A percentile compares a stretch with the other conserved stretches of the same genome.
Evolutionary conservation across 2,329 filamentous ascomycete genomes (phyloP).

Genomic region (Phaeosphaeria sp.): DNA sequence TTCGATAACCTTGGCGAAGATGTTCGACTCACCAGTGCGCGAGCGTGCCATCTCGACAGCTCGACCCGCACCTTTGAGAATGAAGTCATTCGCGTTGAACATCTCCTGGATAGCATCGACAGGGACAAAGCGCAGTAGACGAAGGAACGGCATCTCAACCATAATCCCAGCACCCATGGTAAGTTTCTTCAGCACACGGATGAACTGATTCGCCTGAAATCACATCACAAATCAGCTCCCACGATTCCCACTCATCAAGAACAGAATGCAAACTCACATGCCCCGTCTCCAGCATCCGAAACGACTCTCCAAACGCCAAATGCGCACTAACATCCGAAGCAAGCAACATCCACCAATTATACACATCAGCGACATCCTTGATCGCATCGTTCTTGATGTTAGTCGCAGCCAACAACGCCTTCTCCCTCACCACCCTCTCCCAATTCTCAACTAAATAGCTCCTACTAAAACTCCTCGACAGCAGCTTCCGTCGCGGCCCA

Average conservation of each 20-base stretch:
- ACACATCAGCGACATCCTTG: conserved; percentile 37
- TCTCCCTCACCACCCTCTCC: conserved; percentile 45
- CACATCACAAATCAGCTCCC: too few species aligned
- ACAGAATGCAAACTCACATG: conserved; percentile 27
- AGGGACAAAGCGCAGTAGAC: conserved; percentile 42
- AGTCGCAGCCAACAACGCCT: conserved; percentile 38
- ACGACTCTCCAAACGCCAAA: conserved; percentile 50
- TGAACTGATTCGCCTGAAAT: conserved; percentile 42
- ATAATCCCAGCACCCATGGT: conserved; percentile 46
- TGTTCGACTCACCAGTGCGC: conserved; percentile 38
- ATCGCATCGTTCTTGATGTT: conserved; percentile 38
- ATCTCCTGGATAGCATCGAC: conserved; percentile 38
- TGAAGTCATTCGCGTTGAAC: conserved; percentile 45
- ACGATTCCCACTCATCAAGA: too few species aligned
- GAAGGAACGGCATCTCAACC: conserved; percentile 45
- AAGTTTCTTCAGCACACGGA: conserved; percentile 45
- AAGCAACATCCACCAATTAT: conserved; percentile 50
- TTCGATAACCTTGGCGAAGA: conserved; percentile 44
- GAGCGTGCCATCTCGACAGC: conserved; percentile 41
- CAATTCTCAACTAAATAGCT: conserved; percentile 45
- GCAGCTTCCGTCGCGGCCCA: conserved; percentile 42
- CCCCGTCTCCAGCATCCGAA: conserved; percentile 48
- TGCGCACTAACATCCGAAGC: conserved; percentile 48
- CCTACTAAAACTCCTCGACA: conserved; percentile 47
- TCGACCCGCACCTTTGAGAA: conserved; percentile 36